These are phyloP conservation scores for Aspergillus sp. DNA, from an alignment of 2,329 filamentous ascomycete species.

Conservation along the genomic window DNA sequence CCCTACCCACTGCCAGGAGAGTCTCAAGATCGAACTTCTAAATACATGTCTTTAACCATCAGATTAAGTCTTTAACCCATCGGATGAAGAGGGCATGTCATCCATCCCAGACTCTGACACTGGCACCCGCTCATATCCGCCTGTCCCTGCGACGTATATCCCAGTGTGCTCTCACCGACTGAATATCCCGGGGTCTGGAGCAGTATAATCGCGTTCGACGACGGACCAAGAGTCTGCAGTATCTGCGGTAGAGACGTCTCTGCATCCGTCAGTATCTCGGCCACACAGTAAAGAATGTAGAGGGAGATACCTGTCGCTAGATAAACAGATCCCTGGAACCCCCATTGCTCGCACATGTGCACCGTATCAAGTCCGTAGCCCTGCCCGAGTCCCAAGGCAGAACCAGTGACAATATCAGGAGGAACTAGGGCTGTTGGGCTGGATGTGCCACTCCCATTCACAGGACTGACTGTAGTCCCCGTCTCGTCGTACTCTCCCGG, in stretches of 20 bases:
- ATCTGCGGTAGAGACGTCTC: slow-evolving; percentile 21
- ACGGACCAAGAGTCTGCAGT: slow-evolving; percentile 14
- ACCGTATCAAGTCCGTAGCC: not conserved
- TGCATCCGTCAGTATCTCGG: not conserved
- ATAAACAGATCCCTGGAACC: slow-evolving; percentile 8
- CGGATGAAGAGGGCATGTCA: slow-evolving; percentile 3
- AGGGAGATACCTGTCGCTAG: not conserved
- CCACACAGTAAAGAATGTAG: no score
- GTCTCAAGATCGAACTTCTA: no score
- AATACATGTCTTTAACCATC: not conserved
- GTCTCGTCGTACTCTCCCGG: slow-evolving; percentile 1
- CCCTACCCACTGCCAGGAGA: not conserved
- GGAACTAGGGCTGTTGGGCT: not conserved
- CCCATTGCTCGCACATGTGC: slow-evolving; percentile 9
- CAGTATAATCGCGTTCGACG: slow-evolving; percentile 18
- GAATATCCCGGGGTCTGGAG: slow-evolving; percentile 8
- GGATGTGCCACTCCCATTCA: not conserved
- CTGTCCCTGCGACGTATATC: not conserved
- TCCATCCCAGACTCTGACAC: slow-evolving; percentile 5
- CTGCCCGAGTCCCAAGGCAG: not conserved
- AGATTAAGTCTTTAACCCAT: not conserved
- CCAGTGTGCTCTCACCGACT: not conserved
- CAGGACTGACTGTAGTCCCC: not conserved
- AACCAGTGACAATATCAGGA: not conserved
- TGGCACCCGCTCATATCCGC: not conserved